Conservation (phyloP, 1,284 basidiomycete species). For the Rhodotorula sp. region DNA sequence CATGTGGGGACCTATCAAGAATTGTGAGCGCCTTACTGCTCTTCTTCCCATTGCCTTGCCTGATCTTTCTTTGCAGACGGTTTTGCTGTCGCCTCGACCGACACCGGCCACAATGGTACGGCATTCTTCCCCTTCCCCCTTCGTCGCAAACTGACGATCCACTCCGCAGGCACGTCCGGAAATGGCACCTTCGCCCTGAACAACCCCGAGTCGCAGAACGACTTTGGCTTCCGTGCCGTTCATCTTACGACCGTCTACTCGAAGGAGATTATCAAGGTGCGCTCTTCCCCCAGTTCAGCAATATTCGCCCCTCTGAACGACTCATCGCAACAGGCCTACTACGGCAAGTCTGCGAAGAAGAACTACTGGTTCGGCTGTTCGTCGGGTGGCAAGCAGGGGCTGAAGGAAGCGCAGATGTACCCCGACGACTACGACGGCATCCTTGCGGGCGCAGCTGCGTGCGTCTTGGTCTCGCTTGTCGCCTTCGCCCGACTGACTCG, state of each 20-base stretch:
- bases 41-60: not conserved
- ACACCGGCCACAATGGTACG: slow-evolving; percentile 29
- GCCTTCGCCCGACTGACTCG: not conserved
- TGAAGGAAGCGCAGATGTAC: slow-evolving; percentile 29
- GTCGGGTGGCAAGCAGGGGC: slow-evolving; percentile 44
- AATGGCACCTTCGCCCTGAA: slow-evolving; percentile 41
- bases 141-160: not conserved
- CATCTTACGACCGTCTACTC: slow-evolving; percentile 42
- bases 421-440: slow-evolving; percentile 44
- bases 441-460: slow-evolving; percentile 44
- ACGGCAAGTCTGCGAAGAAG: slow-evolving; percentile 27
- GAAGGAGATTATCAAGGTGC: slow-evolving; percentile 37
- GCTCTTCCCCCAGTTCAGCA: not conserved
- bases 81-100: slow-evolving; percentile 36
- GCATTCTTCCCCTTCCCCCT: accelerated
- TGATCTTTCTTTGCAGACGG: not conserved
- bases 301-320: not conserved
- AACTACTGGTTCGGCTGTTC: slow-evolving; percentile 45
- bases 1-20: slow-evolving; percentile 7
- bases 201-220: slow-evolving; percentile 37
- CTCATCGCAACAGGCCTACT: slow-evolving; percentile 41
- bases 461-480: not conserved
- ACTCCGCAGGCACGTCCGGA: not conserved
- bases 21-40: not conserved
- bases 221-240: slow-evolving; percentile 45